phyloP scores from a whole-genome alignment of 2,329 filamentous ascomycete species.

The Aspergillus melleus region DNA sequence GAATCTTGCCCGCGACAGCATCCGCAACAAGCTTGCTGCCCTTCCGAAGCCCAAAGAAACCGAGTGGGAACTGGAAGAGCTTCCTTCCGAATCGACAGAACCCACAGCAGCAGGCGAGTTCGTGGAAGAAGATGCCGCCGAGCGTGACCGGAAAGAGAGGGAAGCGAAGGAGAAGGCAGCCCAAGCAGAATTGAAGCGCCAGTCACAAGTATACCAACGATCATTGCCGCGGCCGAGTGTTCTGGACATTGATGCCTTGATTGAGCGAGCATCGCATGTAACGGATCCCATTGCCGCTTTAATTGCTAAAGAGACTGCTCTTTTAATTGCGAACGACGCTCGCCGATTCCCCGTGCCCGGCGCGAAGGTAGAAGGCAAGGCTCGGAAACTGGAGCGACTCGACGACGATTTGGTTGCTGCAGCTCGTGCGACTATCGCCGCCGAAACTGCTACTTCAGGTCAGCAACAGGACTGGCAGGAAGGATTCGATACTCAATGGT shows the following conservation, averaged over 20 bases:
- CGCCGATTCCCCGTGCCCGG: conserved; percentile 70
- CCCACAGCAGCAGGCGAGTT: conserved; percentile 50
- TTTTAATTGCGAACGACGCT: conserved; percentile 81
- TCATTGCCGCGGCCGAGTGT: conserved; percentile 73
- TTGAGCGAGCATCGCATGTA: conserved; percentile 62
- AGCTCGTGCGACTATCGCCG: conserved; percentile 73
- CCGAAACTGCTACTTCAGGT: conserved; percentile 60
- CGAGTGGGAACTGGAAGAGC: conserved; percentile 84
- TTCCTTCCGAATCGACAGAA: conserved; percentile 79
- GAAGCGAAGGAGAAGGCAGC: conserved; percentile 63
- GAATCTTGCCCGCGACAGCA: conserved; percentile 64
- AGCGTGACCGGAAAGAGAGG: conserved; percentile 71
- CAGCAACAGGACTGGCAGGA: conserved; percentile 51
- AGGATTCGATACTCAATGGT: conserved; percentile 54
- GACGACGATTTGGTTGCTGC: conserved; percentile 71
- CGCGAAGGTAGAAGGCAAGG: conserved; percentile 62
- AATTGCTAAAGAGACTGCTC: conserved; percentile 74
- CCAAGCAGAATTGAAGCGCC: conserved; percentile 71
- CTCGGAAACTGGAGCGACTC: conserved; percentile 62
- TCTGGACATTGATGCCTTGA: conserved; percentile 69
- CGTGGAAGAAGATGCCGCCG: conserved; percentile 67
- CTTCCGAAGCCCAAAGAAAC: conserved; percentile 90
- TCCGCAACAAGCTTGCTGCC: conserved; percentile 66
- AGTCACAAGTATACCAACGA: conserved; percentile 89
- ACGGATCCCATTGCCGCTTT: conserved; percentile 65